Evolutionary conservation across 164 flowering plant species (phyloP).

Genomic region (Taxillus chinensis): DNA sequence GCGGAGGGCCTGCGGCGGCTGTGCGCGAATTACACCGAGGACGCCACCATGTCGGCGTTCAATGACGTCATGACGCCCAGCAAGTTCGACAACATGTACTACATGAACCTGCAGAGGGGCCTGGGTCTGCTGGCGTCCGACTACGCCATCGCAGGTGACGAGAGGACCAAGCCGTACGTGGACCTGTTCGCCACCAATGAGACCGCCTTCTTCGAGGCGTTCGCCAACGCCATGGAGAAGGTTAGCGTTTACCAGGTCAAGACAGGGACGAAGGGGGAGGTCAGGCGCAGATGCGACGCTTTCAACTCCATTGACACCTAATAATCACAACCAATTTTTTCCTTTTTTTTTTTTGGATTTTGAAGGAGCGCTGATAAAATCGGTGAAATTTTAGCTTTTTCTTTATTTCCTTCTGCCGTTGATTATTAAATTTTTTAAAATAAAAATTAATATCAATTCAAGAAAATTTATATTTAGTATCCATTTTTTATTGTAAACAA

Average conservation of each 20-base stretch:
- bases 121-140: slow-evolving; percentile 45
- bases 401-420: too few species aligned
- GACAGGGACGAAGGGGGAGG: slow-evolving; percentile 47
- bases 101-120: slow-evolving; percentile 43
- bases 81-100: slow-evolving; percentile 63
- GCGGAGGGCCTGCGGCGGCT: slow-evolving; percentile 30
- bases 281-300: slow-evolving; percentile 47
- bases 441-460: too few species aligned
- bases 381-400: too few species aligned
- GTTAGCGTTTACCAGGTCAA: slow-evolving; percentile 28
- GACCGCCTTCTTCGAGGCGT: slow-evolving; percentile 40
- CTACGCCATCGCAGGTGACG: slow-evolving; percentile 24
- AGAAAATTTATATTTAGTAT: too few species aligned
- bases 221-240: slow-evolving; percentile 58
- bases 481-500: too few species aligned
- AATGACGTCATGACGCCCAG: slow-evolving; percentile 58
- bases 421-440: too few species aligned
- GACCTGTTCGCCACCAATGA: slow-evolving; percentile 42
- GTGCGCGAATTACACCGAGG: slow-evolving; percentile 35
- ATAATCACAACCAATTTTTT: not conserved
- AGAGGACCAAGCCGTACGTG: slow-evolving; percentile 44
- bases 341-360: too few species aligned
- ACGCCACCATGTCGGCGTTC: slow-evolving; percentile 40
- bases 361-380: too few species aligned
- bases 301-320: slow-evolving; percentile 25